These are phyloP conservation scores for Eucalyptus caleyi DNA, from an alignment of 345 rosid species.

Conservation along the genomic window DNA sequence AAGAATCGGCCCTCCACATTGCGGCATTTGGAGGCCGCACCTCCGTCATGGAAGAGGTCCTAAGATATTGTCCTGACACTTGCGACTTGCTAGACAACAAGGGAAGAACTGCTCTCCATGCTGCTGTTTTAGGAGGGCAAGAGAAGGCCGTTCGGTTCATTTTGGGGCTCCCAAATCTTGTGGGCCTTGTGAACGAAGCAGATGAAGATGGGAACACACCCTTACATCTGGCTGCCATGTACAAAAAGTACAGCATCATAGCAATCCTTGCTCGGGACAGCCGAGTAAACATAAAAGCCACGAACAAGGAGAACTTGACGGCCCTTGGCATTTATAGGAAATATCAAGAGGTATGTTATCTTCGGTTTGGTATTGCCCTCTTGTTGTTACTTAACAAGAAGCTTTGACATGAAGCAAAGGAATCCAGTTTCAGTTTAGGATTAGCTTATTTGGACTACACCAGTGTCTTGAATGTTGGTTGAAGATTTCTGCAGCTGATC, in stretches of 20 bases:
- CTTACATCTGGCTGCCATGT: constrained; percentile 10
- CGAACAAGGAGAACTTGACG: background rate
- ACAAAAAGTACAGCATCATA: background rate
- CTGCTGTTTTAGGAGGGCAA: constrained; percentile 4
- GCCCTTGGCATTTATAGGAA: background rate
- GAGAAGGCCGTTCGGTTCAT: background rate
- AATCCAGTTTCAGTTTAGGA: background rate
- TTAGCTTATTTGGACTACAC: background rate
- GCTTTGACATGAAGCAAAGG: background rate
- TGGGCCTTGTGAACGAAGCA: background rate
- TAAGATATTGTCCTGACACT: constrained; percentile 1
- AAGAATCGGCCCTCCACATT: constrained; percentile 7
- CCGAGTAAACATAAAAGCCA: background rate
- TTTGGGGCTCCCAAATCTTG: background rate
- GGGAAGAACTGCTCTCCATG: constrained; percentile 13
- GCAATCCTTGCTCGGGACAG: background rate
- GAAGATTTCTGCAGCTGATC: background rate
- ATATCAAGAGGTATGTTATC: background rate
- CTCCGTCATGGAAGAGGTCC: background rate
- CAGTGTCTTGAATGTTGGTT: background rate
- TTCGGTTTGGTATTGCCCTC: background rate
- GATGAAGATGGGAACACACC: constrained; percentile 21
- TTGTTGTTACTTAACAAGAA: background rate
- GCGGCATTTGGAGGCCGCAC: constrained; percentile 5
- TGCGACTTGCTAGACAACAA: background rate